Evolutionary conservation across 192 early-diverging fungal genomes (phyloP), one percentile per base, ranked within the genome.

Genomic region (Entrophospora sp.): DNA sequence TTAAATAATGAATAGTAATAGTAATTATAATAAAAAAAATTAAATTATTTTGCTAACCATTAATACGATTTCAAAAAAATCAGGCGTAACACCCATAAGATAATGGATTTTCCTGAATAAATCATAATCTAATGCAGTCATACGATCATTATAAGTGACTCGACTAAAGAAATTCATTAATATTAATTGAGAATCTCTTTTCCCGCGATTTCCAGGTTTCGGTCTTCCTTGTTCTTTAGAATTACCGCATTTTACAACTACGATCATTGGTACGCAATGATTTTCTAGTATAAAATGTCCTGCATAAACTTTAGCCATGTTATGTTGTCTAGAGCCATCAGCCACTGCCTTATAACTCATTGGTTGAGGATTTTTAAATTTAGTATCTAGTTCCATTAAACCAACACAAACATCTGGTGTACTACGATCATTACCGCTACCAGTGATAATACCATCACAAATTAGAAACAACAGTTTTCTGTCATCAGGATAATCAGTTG

Each of bases 101-200:
- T 81, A 74, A 61, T 88, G 82, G 48, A 95, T 85, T 69, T 91
- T 91, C 70, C 79, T 80, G 84, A 95, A 97, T 30, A 97, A 73
- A 38, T 97, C 95, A 81, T 90, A 93, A 73, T 98, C 93, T 44
- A 98, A 78, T 20, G 89, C 84, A 0, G 85, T 88, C 93, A 98
- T 95, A 40, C 89, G 83, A 46, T 96, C 95, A 70, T 96, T 89
- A 77, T 81, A 79, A 28, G 80, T 76, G 20, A 87, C 88, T 27
- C 90, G 84, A 42, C 86, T 89, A 67, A 96, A 87, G 78, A 95
- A 98, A 73, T 90, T 87, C 95, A 98, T 98, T 72, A 98, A 78
- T 44, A 98, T 89, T 69, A 97, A 73, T 77, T 97, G 95, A 38
- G 92, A 95, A 72, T 97, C 95, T 63, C 95, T 90, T 75, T 97